Conservation (phyloP, 2,329 filamentous ascomycete species). For the Colletotrichum zoysiae region DNA sequence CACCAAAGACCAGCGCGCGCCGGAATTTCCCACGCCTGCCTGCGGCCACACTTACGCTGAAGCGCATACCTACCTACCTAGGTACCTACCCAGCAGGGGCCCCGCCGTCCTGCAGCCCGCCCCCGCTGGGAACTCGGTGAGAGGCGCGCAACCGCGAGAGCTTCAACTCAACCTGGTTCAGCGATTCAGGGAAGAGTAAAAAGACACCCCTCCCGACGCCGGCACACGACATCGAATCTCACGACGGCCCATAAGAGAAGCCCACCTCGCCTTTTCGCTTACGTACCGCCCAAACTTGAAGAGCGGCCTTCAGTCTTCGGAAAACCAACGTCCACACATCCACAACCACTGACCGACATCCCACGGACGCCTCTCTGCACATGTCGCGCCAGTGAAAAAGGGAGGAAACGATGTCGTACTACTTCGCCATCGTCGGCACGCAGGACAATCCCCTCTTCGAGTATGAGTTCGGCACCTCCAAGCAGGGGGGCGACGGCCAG, state of each 20-base stretch:
- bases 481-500: slow-evolving; percentile 93
- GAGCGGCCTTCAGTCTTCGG: neutral
- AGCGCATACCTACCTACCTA: neutral
- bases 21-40: slow-evolving; percentile 35
- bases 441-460: slow-evolving; percentile 97
- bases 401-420: slow-evolving; percentile 84
- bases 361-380: neutral
- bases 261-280: neutral
- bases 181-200: neutral
- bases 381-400: slow-evolving; percentile 18
- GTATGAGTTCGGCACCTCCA: slow-evolving; percentile 96
- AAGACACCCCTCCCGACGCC: neutral
- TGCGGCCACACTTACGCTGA: neutral
- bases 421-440: slow-evolving; percentile 96
- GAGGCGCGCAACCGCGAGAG: slow-evolving; percentile 2
- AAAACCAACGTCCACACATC: neutral
- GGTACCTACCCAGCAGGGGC: neutral
- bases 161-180: neutral
- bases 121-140: slow-evolving; percentile 18
- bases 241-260: neutral
- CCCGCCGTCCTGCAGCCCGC: slow-evolving; percentile 19
- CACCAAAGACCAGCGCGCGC: neutral
- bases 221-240: neutral
- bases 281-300: neutral
- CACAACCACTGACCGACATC: neutral